Evolutionary conservation across 352 stramenopile genomes (phyloP).

Genomic region (Phytophthora pinifolia): DNA sequence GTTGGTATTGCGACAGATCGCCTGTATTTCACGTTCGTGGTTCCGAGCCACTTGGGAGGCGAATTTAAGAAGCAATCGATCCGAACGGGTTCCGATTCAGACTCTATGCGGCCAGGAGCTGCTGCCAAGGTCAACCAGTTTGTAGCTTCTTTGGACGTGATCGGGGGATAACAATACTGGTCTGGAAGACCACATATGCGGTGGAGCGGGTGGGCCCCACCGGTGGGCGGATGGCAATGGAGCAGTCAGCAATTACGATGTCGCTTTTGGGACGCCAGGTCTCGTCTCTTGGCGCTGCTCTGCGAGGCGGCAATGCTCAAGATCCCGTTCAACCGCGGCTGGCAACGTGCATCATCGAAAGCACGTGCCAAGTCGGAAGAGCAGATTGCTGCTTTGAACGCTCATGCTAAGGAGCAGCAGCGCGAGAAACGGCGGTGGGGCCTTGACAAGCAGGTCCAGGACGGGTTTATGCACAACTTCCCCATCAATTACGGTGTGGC

Average conservation of each 20-base stretch:
- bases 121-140: constrained; percentile 13
- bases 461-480: constrained; percentile 68
- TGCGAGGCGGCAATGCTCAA: constrained; percentile 26
- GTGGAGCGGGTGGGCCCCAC: no score
- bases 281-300: constrained; percentile 23
- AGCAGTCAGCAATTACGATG: constrained; percentile 1
- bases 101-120: constrained; percentile 3
- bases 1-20: constrained; percentile 5
- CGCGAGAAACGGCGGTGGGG: constrained; percentile 70
- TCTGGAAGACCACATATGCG: no score
- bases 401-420: constrained; percentile 53
- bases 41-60: constrained; percentile 7
- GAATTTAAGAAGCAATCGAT: constrained; percentile 14
- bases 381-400: constrained; percentile 43
- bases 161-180: background rate
- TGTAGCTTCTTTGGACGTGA: constrained; percentile 3
- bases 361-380: constrained; percentile 41
- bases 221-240: no score
- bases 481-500: constrained; percentile 72
- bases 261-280: constrained; percentile 14
- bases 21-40: constrained; percentile 12
- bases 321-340: constrained; percentile 59
- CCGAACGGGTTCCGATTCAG: background rate
- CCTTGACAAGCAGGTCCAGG: constrained; percentile 73
- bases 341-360: constrained; percentile 69